These are phyloP conservation scores for Metschnikowia santaceciliae DNA, from an alignment of 805 yeast genomes.

Conservation along the genomic window DNA sequence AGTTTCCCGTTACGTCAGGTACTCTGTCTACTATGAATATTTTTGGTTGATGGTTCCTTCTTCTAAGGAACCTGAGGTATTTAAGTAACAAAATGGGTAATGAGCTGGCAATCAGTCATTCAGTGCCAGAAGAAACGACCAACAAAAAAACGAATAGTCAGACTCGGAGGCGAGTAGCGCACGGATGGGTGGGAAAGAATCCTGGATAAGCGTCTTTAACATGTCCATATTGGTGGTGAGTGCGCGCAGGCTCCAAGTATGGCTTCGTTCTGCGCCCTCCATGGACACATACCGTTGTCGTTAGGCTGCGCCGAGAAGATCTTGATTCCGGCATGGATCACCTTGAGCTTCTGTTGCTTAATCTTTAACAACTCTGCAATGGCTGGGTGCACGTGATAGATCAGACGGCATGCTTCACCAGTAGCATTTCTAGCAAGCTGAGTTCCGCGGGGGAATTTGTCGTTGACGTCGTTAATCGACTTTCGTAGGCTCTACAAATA, in stretches of 20 bases:
- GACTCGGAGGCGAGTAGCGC: constrained; percentile 28
- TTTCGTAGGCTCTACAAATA: no score
- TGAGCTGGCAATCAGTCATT: no score
- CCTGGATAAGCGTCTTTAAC: constrained; percentile 62
- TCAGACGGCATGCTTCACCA: constrained; percentile 91
- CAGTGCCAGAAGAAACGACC: no score
- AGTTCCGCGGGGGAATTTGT: constrained; percentile 63
- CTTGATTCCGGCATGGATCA: constrained; percentile 89
- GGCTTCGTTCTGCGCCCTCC: constrained; percentile 95
- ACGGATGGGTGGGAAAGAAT: constrained; percentile 75
- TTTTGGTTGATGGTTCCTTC: no score
- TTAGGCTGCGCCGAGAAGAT: constrained; percentile 88
- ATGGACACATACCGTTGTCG: constrained; percentile 64
- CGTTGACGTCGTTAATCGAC: constrained; percentile 52
- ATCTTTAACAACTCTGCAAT: constrained; percentile 62
- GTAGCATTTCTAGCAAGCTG: constrained; percentile 91
- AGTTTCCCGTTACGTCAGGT: no score
- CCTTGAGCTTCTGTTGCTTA: constrained; percentile 77
- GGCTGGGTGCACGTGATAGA: constrained; percentile 80
- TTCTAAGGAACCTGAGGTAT: no score
- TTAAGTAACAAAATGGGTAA: no score
- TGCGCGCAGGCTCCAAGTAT: constrained; percentile 63
- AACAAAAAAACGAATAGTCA: no score
- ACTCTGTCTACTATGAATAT: no score
- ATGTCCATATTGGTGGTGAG: constrained; percentile 52